These are phyloP conservation scores for Xerocomus minutiporus DNA, from an alignment of 1,284 basidiomycete species.

Conservation along the genomic window DNA sequence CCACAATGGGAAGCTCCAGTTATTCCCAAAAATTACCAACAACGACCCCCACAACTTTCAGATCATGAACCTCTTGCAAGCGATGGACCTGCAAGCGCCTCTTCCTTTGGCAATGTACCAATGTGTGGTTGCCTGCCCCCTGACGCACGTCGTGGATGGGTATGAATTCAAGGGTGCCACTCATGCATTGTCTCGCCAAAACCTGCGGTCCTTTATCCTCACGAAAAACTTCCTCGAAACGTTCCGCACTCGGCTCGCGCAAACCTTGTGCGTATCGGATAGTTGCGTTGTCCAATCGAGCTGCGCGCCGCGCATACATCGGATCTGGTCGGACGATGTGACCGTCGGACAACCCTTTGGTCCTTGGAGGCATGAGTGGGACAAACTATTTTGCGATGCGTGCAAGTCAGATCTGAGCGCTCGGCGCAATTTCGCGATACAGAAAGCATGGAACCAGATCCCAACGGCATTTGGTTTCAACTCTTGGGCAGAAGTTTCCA, in stretches of 20 bases:
- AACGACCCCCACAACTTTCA: constrained; percentile 17
- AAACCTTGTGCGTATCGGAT: background rate
- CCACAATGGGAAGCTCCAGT: background rate
- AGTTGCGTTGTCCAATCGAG: constrained; percentile 6
- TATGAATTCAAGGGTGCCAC: constrained; percentile 2
- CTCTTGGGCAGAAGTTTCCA: background rate
- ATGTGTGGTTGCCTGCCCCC: constrained; percentile 7
- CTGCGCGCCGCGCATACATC: constrained; percentile 2
- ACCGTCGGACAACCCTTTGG: constrained; percentile 9
- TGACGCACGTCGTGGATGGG: constrained; percentile 7
- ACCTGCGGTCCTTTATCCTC: constrained; percentile 9
- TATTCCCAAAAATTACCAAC: constrained; percentile 8
- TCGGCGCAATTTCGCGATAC: background rate
- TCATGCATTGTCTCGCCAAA: constrained; percentile 1
- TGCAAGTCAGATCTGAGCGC: constrained; percentile 5
- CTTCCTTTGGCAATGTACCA: constrained; percentile 18
- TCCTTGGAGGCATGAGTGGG: constrained; percentile 17
- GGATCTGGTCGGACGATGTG: constrained; percentile 7
- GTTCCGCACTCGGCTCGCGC: background rate
- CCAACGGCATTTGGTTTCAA: constrained; percentile 12
- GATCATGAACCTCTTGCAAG: constrained; percentile 19
- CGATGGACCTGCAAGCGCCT: constrained; percentile 6
- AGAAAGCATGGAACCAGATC: constrained; percentile 14
- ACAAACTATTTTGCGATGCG: constrained; percentile 11
- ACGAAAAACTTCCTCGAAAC: constrained; percentile 7